Base-by-base conservation (phyloP, 805 yeast species). In the Starmerella floricola region DNA sequence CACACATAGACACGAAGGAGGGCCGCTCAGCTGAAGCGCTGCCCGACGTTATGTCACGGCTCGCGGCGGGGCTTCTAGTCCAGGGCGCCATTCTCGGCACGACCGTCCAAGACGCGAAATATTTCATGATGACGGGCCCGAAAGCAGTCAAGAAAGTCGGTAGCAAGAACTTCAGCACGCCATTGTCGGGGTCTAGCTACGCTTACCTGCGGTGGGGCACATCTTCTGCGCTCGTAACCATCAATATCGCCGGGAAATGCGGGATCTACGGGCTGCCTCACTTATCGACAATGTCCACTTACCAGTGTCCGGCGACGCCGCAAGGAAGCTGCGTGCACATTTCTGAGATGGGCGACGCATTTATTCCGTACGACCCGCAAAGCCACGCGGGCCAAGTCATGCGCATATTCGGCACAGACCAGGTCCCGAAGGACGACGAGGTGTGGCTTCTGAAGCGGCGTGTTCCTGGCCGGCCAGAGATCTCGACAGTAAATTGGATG, bases 401-500 rank as follows among this genome's bases (percentile, higher is more conserved):
- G 6, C 67, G 72, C 23, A 62, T 76, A 1, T 63, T 72, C 57
- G 74, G 76, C 2, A 55, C 60, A 17, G 70, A 71, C 17, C 45
- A 47, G 30, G 39, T 40, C 34, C 54, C 49, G 8, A 56, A 51
- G n/a, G 53, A 53, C 19, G 60, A 83, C 58, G 62, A 69, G 1
- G 62, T 91, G 28, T 87, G 79, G 62, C 79, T 82, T 54, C 43
- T 49, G 19, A 79, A 74, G 20, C 72, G 75, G 47, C 68, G 80
- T 34, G 63, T 71, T 5, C 93, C 95, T 2, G 72, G 74, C 26
- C 69, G 97, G 36, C 99, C 98, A 2, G 68, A 74, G 4, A 74
- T 83, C 6, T 74, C 85, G 29, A 73, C 91, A 0, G 65, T 82
- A 34, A 88, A 79, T 59, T 82, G 95, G 91, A 83, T 91, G 6